Base-by-base conservation (phyloP, 140 eudicot genomes). In the Erigeron philadelphicus region DNA sequence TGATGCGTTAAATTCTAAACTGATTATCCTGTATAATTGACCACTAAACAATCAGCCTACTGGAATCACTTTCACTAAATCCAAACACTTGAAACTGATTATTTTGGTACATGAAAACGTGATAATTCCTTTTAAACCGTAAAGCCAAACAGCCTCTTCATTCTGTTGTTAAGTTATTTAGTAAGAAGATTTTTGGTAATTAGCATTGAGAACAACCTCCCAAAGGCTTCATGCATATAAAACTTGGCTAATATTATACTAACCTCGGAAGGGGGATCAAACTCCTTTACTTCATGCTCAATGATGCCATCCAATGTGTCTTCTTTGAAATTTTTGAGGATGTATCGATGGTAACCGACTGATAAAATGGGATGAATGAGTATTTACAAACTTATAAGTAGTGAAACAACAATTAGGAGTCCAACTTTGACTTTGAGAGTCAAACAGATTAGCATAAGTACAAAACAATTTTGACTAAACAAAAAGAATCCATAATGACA, bases 341-440 rank as follows among this genome's bases (percentile, higher is more conserved):
- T 65, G 58, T 79, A 92, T 5, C 93, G 92, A 72, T 92, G 98
- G 75, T 74, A 82, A 16, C 98, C 98, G 61, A 84, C 98, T 92
- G 81, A 35, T 9, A 62, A 58, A 70, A 60, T 10, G 11, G 61
- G 43, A 55, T 61, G 42, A 23, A n/a, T 35, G 0, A 68, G 43
- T 46, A 1, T 10, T 45, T 17, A 56, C 45, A 40, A 3, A 7
- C 8, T 43, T 35, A 31, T 10, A 23, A 8, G 15, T 11, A n/a
- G 18, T 64, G 59, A 38, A 18, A 8, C 8, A 42, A n/a, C n/a
- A 66, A 2, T 18, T 18, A 0, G 1, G 23, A 60, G 8, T 50
- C 45, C 31, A 55, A 15, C 38, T 18, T 62, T 23, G 66, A 65
- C 59, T 53, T 11, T n/a, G n/a, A 4, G 15, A 74, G 66, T 65